phyloP scores from a whole-genome alignment of 176 grass and related monocot genomes.

The Poa pratensis region DNA sequence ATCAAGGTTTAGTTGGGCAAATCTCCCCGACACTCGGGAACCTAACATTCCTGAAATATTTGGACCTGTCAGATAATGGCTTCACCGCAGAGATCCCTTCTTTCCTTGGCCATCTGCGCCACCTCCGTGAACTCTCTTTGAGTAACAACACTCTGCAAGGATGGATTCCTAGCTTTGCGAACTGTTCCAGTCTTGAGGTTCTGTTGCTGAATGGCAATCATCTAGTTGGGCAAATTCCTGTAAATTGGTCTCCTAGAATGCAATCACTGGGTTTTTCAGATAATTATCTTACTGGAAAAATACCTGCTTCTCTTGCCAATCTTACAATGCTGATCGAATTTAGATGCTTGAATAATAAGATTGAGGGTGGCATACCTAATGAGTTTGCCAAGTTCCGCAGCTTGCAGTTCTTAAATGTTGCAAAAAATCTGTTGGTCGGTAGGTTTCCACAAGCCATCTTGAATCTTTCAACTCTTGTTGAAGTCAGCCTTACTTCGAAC shows the following conservation, averaged over 20 bases:
- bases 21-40: slow-evolving; percentile 35
- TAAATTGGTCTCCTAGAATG: background rate
- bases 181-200: background rate
- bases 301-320: slow-evolving; percentile 14
- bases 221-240: background rate
- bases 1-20: background rate
- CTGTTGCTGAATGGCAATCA: background rate
- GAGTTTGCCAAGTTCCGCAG: background rate
- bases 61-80: background rate
- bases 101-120: slow-evolving; percentile 1
- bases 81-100: slow-evolving; percentile 31
- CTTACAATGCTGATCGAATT: background rate
- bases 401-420: background rate
- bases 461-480: background rate
- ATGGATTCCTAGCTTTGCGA: background rate
- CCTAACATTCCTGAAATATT: slow-evolving; percentile 6
- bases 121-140: background rate
- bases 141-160: slow-evolving; percentile 6
- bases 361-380: background rate
- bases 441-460: slow-evolving; percentile 18
- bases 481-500: background rate
- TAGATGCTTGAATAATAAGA: background rate
- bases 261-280: fast-evolving
- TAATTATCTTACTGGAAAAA: background rate
- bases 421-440: background rate